Conservation (phyloP, 441 rosid genomes). For the Kokia cookei region DNA sequence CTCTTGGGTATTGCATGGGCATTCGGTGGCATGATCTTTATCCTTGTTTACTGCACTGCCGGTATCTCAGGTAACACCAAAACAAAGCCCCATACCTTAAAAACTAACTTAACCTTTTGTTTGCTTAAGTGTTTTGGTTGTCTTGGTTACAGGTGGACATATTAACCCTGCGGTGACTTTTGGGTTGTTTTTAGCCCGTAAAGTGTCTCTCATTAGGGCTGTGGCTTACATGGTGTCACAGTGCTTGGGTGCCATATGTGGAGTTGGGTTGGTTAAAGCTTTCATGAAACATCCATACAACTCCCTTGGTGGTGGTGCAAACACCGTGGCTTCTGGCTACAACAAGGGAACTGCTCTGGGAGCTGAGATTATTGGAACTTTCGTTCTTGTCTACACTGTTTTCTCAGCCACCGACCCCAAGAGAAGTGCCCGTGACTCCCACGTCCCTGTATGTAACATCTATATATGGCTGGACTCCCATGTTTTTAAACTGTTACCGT, state of each 20-base stretch:
- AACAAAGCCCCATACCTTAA: not conserved
- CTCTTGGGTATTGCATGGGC: slow-evolving; percentile 87
- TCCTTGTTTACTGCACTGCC: slow-evolving; percentile 87
- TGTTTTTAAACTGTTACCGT: not conserved
- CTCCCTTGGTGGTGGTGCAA: slow-evolving; percentile 62
- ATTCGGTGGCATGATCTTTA: slow-evolving; percentile 84
- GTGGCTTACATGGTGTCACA: slow-evolving; percentile 73
- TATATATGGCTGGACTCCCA: not conserved
- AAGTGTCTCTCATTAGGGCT: slow-evolving; percentile 62
- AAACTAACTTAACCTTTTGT: not conserved
- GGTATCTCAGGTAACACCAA: slow-evolving; percentile 42
- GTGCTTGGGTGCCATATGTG: slow-evolving; percentile 73
- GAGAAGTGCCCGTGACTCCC: slow-evolving; percentile 83
- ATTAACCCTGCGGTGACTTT: slow-evolving; percentile 89
- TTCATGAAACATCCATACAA: slow-evolving; percentile 58
- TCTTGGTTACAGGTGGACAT: slow-evolving; percentile 58
- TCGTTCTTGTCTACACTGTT: slow-evolving; percentile 85
- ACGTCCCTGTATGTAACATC: slow-evolving; percentile 44
- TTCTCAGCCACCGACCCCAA: slow-evolving; percentile 93
- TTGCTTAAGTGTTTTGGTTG: not conserved
- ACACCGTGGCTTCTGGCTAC: slow-evolving; percentile 48
- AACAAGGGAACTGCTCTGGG: slow-evolving; percentile 67
- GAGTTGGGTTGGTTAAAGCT: slow-evolving; percentile 81
- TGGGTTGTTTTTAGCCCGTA: slow-evolving; percentile 70
- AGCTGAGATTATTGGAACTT: slow-evolving; percentile 88